A percentile compares a stretch with the other conserved stretches of the same genome.
These are phyloP conservation scores for Penicillium bialowiezense DNA, from an alignment of 495 filamentous ascomycete genomes.

Conservation along the genomic window DNA sequence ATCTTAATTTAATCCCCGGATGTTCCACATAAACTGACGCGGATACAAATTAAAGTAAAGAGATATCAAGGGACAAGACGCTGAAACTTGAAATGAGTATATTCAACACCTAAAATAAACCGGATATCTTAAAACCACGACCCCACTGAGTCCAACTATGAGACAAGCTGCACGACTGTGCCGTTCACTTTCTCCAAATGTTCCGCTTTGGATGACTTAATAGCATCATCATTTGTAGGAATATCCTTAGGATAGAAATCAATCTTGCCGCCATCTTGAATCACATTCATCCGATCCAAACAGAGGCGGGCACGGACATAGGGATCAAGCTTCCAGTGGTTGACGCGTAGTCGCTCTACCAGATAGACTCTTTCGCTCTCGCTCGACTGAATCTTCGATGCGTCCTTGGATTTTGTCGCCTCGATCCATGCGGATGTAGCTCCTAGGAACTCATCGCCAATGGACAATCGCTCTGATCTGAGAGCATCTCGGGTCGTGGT, in stretches of 20 bases:
- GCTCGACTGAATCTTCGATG: conserved; percentile 35
- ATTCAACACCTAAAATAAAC: background rate
- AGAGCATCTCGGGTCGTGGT: conserved; percentile 57
- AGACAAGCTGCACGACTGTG: conserved; percentile 3
- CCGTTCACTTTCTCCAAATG: conserved; percentile 26
- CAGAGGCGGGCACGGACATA: conserved; percentile 66
- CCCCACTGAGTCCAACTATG: conserved; percentile 1
- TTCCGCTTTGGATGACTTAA: conserved; percentile 26
- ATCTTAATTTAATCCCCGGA: too few species aligned
- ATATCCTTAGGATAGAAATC: conserved; percentile 55
- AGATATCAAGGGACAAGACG: too few species aligned
- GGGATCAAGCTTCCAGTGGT: conserved; percentile 82
- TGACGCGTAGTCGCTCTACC: conserved; percentile 58
- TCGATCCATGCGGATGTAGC: conserved; percentile 68
- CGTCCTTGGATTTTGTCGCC: conserved; percentile 36
- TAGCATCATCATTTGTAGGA: conserved; percentile 9
- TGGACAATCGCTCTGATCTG: conserved; percentile 50
- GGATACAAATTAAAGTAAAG: too few species aligned
- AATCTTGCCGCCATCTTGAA: conserved; percentile 60
- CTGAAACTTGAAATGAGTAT: background rate
- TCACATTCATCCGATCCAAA: conserved; percentile 69
- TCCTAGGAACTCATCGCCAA: conserved; percentile 66
- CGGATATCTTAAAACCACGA: background rate
- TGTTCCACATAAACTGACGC: too few species aligned
- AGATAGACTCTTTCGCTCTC: conserved; percentile 57